phyloP scores from a whole-genome alignment of 2,329 filamentous ascomycete species.

The Penicillium sp. region DNA sequence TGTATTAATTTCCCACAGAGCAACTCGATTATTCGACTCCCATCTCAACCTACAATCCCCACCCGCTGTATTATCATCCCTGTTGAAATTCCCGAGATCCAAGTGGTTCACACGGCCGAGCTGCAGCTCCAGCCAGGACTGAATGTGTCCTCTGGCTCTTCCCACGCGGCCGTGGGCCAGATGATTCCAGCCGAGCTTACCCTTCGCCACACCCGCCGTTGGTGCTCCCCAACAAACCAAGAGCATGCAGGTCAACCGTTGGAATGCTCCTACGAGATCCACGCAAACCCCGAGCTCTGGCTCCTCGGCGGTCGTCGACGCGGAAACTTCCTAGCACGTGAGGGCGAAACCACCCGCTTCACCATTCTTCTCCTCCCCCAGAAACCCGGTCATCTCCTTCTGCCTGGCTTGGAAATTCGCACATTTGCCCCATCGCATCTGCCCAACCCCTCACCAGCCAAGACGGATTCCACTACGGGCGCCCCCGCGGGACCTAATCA shows the following conservation, averaged over 20 bases:
- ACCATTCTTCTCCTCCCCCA: slow-evolving; percentile 78
- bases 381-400: slow-evolving; percentile 72
- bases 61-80: slow-evolving; percentile 75
- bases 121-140: slow-evolving; percentile 33
- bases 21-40: slow-evolving; percentile 34
- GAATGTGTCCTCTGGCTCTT: slow-evolving; percentile 21
- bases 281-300: slow-evolving; percentile 74
- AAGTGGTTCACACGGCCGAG: slow-evolving; percentile 75
- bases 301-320: slow-evolving; percentile 79
- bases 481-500: slow-evolving; percentile 22
- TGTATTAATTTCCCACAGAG: slow-evolving; percentile 26
- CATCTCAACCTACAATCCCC: slow-evolving; percentile 37
- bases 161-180: slow-evolving; percentile 48
- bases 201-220: slow-evolving; percentile 57
- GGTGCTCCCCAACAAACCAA: slow-evolving; percentile 42
- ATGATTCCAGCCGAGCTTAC: slow-evolving; percentile 48
- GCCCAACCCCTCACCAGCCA: slow-evolving; percentile 20
- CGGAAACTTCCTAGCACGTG: slow-evolving; percentile 64
- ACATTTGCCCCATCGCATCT: slow-evolving; percentile 51
- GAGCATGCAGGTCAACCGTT: slow-evolving; percentile 51
- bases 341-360: slow-evolving; percentile 55
- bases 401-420: slow-evolving; percentile 77
- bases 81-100: slow-evolving; percentile 81
- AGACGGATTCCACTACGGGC: slow-evolving; percentile 11
- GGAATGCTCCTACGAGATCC: slow-evolving; percentile 82